These are phyloP conservation scores for Picochlorum sp. DNA, from an alignment of 139 green algal species.

Conservation along the genomic window DNA sequence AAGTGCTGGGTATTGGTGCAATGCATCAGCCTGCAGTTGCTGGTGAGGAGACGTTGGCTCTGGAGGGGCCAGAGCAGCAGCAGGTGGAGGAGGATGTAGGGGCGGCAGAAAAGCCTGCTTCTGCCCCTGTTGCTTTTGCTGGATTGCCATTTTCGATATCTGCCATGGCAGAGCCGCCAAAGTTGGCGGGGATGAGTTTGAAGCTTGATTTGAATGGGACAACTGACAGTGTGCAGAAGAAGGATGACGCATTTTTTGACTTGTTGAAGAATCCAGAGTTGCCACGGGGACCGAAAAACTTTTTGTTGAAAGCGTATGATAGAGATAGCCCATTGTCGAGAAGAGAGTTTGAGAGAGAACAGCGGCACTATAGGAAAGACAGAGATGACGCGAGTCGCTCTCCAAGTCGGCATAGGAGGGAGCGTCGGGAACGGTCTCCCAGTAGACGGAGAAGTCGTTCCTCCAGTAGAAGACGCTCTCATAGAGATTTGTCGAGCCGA, in stretches of 20 bases:
- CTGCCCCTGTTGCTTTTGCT: background rate
- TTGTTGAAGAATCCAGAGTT: conserved; percentile 12
- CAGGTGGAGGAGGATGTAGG: background rate
- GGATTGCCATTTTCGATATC: background rate
- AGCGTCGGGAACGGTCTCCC: too few relatives aligned
- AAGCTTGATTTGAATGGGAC: background rate
- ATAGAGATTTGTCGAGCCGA: too few relatives aligned
- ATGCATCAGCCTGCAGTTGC: background rate
- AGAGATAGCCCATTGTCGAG: conserved; percentile 11
- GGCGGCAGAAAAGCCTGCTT: background rate
- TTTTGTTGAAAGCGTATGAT: conserved; percentile 23
- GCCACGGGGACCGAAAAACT: conserved; percentile 13
- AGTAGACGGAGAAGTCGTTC: background rate
- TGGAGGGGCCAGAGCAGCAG: background rate
- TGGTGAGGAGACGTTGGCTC: conserved; percentile 5
- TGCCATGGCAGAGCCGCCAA: background rate
- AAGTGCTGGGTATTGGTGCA: conserved; percentile 31
- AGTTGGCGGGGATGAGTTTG: background rate
- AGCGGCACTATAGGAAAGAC: conserved; percentile 15
- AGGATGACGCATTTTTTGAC: conserved; percentile 23
- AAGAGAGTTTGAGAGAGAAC: conserved; percentile 27
- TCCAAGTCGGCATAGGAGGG: too few relatives aligned
- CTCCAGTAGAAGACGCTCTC: background rate
- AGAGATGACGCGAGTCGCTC: too few relatives aligned
- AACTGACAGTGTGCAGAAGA: background rate